phyloP scores from a whole-genome alignment of 345 rosid species.

The Jatropha curcas region DNA sequence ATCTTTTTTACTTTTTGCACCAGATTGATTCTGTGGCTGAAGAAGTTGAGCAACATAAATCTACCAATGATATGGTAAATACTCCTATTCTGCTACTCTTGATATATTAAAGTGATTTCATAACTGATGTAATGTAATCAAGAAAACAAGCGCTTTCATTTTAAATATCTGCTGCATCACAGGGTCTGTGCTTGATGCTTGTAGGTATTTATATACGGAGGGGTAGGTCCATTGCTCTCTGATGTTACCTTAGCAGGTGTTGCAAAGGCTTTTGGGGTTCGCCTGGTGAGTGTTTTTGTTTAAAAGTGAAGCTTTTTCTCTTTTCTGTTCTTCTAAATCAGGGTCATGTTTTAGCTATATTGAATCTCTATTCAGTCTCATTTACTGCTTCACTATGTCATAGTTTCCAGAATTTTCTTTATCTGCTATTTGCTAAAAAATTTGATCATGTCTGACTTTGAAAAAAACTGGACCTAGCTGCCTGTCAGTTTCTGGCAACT shows the following conservation, averaged over 20 bases:
- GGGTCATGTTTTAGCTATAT: not conserved
- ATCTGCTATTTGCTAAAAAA: not conserved
- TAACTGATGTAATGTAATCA: constrained; percentile 3
- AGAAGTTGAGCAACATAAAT: constrained; percentile 79
- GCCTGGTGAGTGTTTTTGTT: constrained; percentile 54
- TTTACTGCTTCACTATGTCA: not conserved
- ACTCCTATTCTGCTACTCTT: constrained; percentile 8
- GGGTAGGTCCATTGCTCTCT: constrained; percentile 92
- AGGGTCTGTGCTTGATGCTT: constrained; percentile 14
- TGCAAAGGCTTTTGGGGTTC: constrained; percentile 98
- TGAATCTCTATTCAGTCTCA: not conserved
- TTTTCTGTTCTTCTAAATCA: not conserved
- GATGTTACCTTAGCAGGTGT: constrained; percentile 91
- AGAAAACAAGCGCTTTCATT: not conserved
- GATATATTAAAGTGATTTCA: constrained; percentile 13
- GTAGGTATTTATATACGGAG: constrained; percentile 87
- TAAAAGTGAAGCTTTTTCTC: not conserved
- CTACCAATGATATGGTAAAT: constrained; percentile 74
- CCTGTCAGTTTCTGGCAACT: not conserved
- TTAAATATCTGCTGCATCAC: constrained; percentile 7
- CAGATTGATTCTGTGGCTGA: constrained; percentile 97
- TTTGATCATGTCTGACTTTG: not conserved
- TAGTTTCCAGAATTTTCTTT: not conserved
- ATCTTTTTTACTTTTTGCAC: constrained; percentile 28
- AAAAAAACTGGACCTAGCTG: too few species aligned